Conservation (phyloP, 2,329 filamentous ascomycete genomes). For the Curvularia eragrostidis region DNA sequence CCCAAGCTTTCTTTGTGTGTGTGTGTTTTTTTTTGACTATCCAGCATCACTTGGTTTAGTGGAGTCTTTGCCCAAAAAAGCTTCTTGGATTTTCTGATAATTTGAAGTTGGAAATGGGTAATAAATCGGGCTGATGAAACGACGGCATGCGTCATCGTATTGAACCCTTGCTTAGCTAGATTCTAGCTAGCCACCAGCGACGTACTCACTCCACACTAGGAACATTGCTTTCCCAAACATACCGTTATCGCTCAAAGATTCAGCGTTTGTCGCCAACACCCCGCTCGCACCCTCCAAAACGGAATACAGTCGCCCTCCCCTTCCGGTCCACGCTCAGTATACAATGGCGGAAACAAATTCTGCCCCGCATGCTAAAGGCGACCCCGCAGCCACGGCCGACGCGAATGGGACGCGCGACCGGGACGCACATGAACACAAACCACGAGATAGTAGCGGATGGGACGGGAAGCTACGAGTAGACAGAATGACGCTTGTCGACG, state of each 20-base stretch:
- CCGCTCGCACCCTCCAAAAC: background rate
- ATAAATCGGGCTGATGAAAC: background rate
- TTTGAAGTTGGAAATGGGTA: background rate
- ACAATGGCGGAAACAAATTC: conserved; percentile 35
- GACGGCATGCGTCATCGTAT: conserved; percentile 20
- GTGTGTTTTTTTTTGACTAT: too few species aligned
- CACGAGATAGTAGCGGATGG: conserved; percentile 66
- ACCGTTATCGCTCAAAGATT: background rate
- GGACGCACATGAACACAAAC: conserved; percentile 39
- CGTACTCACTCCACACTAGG: conserved; percentile 22
- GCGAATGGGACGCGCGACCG: conserved; percentile 26
- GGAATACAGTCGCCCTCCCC: background rate
- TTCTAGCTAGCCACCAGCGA: conserved; percentile 23
- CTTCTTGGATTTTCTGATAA: background rate
- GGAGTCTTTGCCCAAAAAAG: background rate
- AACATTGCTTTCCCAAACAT: conserved; percentile 12
- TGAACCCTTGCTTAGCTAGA: conserved; percentile 23
- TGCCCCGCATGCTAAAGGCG: conserved; percentile 38
- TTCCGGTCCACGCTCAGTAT: background rate
- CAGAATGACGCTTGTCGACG: conserved; percentile 60
- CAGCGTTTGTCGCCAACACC: background rate
- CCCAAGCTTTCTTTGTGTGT: background rate
- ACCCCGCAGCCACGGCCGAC: conserved; percentile 33
- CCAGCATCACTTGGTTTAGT: background rate
- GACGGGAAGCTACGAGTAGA: conserved; percentile 82